These are phyloP conservation scores for Cyclotella baltica DNA, from an alignment of 108 stramenopile species.

Conservation along the genomic window DNA sequence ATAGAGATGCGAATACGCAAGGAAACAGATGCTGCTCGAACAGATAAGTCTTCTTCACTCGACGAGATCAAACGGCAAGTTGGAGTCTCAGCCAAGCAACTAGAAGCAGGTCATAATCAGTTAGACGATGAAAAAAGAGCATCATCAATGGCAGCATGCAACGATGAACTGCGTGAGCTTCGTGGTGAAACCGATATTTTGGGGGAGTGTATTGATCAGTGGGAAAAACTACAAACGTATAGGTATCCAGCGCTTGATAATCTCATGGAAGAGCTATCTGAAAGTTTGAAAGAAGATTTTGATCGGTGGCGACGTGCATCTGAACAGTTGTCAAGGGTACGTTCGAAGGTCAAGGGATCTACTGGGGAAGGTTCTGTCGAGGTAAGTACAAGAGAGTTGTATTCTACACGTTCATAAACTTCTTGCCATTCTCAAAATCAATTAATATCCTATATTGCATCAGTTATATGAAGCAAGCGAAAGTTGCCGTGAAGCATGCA, in stretches of 20 bases:
- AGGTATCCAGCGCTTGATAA: not conserved
- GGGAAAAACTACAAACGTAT: not conserved
- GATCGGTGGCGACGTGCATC: not conserved
- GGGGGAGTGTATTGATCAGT: conserved; percentile 9
- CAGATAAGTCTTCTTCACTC: conserved; percentile 28
- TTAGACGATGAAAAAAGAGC: conserved; percentile 39
- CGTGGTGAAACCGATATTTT: not conserved
- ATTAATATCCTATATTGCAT: not conserved
- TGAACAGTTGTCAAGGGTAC: not conserved
- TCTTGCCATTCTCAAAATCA: not conserved
- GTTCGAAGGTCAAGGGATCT: not conserved
- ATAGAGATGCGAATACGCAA: conserved; percentile 22
- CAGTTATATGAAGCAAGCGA: conserved; percentile 34
- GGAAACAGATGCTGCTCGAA: conserved; percentile 4
- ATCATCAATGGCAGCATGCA: conserved; percentile 41
- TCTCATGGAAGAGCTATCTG: conserved; percentile 4
- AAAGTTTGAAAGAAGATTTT: conserved; percentile 8
- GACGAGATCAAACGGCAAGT: conserved; percentile 48
- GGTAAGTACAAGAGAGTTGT: not conserved
- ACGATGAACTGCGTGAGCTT: conserved; percentile 46
- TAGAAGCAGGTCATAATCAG: conserved; percentile 32
- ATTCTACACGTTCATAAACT: too few species aligned
- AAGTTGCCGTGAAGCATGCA: conserved; percentile 40
- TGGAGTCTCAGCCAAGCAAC: conserved; percentile 36
- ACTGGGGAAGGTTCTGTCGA: not conserved